Percentiles rank a stretch among this genome's conserved stretches.
Evolutionary conservation across 331 rosid genomes (phyloP).

Genomic region (Phaseolus coccineus): DNA sequence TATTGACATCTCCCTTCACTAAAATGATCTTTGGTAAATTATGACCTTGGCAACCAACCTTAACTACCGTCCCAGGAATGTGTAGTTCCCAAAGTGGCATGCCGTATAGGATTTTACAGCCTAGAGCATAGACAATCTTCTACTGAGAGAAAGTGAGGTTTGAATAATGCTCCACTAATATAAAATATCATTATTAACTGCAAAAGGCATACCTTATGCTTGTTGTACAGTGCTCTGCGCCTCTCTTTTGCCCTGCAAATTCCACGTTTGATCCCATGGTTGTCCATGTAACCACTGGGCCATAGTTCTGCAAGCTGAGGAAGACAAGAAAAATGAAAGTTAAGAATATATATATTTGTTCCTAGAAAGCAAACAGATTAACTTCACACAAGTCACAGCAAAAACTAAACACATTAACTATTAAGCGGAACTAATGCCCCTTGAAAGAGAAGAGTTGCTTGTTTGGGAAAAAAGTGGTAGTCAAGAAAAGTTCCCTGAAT

Average conservation of each 20-base stretch:
- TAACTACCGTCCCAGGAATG: not conserved
- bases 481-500: slow-evolving; percentile 3
- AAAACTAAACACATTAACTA: slow-evolving; percentile 10
- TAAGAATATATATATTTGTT: slow-evolving; percentile 12
- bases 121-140: slow-evolving; percentile 20
- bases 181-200: slow-evolving; percentile 32
- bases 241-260: slow-evolving; percentile 94
- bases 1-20: not conserved
- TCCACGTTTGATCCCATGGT: slow-evolving; percentile 95
- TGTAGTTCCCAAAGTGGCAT: not conserved
- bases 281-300: slow-evolving; percentile 97
- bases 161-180: slow-evolving; percentile 1
- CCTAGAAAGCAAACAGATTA: slow-evolving; percentile 25
- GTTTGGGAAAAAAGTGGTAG: slow-evolving; percentile 10
- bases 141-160: slow-evolving; percentile 7
- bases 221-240: slow-evolving; percentile 66
- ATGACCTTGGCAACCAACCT: slow-evolving; percentile 6
- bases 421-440: slow-evolving; percentile 22
- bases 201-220: slow-evolving; percentile 66
- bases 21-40: not conserved
- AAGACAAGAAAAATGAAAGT: slow-evolving; percentile 39
- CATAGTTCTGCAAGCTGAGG: slow-evolving; percentile 91
- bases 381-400: slow-evolving; percentile 14
- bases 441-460: slow-evolving; percentile 36
- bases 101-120: not conserved